These are phyloP conservation scores for Amanita fuliginea DNA, from an alignment of 768 basidiomycete species.

Conservation along the genomic window DNA sequence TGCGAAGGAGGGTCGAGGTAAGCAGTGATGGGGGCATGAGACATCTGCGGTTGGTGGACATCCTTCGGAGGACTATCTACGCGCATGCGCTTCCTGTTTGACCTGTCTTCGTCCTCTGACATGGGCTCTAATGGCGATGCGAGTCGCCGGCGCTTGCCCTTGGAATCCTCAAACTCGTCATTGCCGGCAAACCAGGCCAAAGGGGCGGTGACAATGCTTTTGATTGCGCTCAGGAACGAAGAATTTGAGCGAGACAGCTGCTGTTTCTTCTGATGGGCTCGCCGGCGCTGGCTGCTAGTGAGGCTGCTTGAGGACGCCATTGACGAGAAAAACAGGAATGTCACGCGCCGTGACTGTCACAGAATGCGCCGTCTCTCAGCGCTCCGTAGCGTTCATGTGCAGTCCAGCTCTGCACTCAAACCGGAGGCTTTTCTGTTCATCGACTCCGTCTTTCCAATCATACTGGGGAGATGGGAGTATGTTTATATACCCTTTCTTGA, in stretches of 20 bases:
- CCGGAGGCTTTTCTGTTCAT: slow-evolving; percentile 57
- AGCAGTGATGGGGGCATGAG: slow-evolving; percentile 13
- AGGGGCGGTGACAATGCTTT: slow-evolving; percentile 55
- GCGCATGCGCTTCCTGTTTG: slow-evolving; percentile 41
- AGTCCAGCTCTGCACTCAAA: slow-evolving; percentile 1
- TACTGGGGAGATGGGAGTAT: slow-evolving; percentile 64
- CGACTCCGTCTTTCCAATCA: slow-evolving; percentile 71
- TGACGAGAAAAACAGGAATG: slow-evolving; percentile 19
- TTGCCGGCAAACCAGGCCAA: slow-evolving; percentile 44
- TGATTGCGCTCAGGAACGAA: slow-evolving; percentile 53
- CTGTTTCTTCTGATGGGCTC: slow-evolving; percentile 17
- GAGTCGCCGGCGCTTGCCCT: slow-evolving; percentile 45
- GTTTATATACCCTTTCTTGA: slow-evolving; percentile 14
- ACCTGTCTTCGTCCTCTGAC: slow-evolving; percentile 18
- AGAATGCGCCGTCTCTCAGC: not conserved
- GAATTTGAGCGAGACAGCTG: slow-evolving; percentile 40
- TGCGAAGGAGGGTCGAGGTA: slow-evolving; percentile 48
- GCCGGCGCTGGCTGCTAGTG: slow-evolving; percentile 17
- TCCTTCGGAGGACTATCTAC: slow-evolving; percentile 36
- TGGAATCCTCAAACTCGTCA: slow-evolving; percentile 37
- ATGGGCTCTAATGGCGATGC: slow-evolving; percentile 13
- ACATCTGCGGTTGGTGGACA: slow-evolving; percentile 13
- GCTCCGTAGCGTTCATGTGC: not conserved
- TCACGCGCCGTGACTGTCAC: slow-evolving; percentile 3
- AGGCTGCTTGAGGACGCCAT: slow-evolving; percentile 24